Evolutionary conservation across 805 yeast species (phyloP).

Genomic region (Nakazawaea holstii): DNA sequence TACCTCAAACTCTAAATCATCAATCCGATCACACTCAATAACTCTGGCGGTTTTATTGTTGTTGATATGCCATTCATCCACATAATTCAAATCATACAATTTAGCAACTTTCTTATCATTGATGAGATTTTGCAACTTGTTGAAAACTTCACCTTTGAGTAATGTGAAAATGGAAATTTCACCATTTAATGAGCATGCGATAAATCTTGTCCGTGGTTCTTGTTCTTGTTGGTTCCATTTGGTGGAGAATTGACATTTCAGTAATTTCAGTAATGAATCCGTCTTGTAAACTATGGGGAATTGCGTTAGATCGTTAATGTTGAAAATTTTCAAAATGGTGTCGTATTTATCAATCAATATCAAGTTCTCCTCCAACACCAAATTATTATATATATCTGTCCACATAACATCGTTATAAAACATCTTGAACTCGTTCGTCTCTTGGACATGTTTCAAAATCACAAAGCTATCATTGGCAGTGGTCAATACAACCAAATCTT

Average conservation of each 20-base stretch:
- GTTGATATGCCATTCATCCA: too few relatives aligned
- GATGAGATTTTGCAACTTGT: background rate
- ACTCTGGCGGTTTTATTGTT: too few relatives aligned
- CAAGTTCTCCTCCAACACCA: constrained; percentile 14
- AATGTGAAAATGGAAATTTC: constrained; percentile 25
- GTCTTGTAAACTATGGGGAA: constrained; percentile 7
- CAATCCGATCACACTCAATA: too few relatives aligned
- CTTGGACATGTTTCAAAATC: constrained; percentile 16
- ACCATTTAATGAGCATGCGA: constrained; percentile 34
- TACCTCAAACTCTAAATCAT: too few relatives aligned
- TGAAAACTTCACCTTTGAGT: constrained; percentile 10
- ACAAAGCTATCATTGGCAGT: constrained; percentile 7
- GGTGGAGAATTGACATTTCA: constrained; percentile 23
- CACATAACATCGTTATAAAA: constrained; percentile 11
- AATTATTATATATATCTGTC: constrained; percentile 18
- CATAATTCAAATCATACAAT: too few relatives aligned
- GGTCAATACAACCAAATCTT: constrained; percentile 1
- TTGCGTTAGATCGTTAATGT: constrained; percentile 2
- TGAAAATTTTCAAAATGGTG: constrained; percentile 14
- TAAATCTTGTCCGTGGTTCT: constrained; percentile 13
- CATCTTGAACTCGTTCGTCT: constrained; percentile 12
- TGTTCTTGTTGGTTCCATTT: constrained; percentile 26
- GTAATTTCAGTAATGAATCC: constrained; percentile 26
- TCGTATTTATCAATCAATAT: constrained; percentile 18
- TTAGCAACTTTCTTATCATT: background rate